phyloP scores from a whole-genome alignment of 768 basidiomycete genomes.

The Russula ochroleuca region DNA sequence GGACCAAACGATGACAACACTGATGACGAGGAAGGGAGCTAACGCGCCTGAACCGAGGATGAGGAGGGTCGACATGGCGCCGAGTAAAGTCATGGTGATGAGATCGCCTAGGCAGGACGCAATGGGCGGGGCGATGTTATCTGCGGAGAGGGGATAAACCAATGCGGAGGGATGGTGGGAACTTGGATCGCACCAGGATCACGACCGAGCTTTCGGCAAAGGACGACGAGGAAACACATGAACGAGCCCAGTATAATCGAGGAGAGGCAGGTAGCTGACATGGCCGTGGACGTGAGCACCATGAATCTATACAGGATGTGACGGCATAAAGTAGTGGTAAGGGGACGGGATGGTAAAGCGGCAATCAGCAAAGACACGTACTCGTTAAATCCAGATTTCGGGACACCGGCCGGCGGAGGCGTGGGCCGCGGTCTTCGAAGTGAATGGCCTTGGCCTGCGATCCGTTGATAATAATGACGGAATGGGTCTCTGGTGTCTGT shows the following conservation, averaged over 20 bases:
- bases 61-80: slow-evolving; percentile 66
- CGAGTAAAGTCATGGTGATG: slow-evolving; percentile 81
- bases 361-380: slow-evolving; percentile 1
- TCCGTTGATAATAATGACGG: slow-evolving; percentile 7
- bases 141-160: slow-evolving; percentile 38
- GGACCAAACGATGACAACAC: slow-evolving; percentile 47
- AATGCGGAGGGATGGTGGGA: not conserved
- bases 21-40: slow-evolving; percentile 51
- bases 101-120: slow-evolving; percentile 92
- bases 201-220: slow-evolving; percentile 67
- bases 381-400: slow-evolving; percentile 26
- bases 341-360: slow-evolving; percentile 7
- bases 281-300: slow-evolving; percentile 71
- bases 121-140: slow-evolving; percentile 94
- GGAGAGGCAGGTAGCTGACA: slow-evolving; percentile 77
- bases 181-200: slow-evolving; percentile 65
- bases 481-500: not conserved
- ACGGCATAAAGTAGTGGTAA: not conserved
- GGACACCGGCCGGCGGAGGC: not conserved
- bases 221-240: slow-evolving; percentile 80
- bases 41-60: slow-evolving; percentile 62
- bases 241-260: slow-evolving; percentile 83
- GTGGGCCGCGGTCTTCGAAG: slow-evolving; percentile 16
- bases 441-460: not conserved
- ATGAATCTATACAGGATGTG: slow-evolving; percentile 48